Percentiles rank a stretch among this genome's conserved stretches.
Conservation (phyloP, 2,329 filamentous ascomycete species). For the Akanthomyces dipterigenus region DNA sequence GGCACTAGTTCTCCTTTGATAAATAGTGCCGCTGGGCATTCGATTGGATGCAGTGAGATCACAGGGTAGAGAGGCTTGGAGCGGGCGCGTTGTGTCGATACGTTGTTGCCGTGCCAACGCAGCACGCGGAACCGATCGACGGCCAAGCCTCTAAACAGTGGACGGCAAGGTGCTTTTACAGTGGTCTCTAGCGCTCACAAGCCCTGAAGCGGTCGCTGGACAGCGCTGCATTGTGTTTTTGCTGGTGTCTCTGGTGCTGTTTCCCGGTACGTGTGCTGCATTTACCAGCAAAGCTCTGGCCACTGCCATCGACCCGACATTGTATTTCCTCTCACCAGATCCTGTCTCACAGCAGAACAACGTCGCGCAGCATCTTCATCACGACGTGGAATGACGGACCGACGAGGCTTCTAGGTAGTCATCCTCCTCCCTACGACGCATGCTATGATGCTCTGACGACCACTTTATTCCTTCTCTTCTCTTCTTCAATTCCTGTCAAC, state of each 20-base stretch:
- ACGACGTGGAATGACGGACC: constrained; percentile 4
- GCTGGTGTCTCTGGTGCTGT: background rate
- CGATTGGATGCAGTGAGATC: background rate
- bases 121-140: constrained; percentile 4
- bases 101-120: constrained; percentile 10
- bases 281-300: no score
- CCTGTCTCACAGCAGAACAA: constrained; percentile 4
- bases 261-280: no score
- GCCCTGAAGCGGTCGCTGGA: background rate
- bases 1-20: background rate
- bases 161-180: background rate
- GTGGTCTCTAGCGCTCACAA: background rate
- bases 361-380: constrained; percentile 6
- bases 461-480: background rate
- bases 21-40: background rate
- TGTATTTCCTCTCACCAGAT: background rate
- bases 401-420: background rate
- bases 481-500: background rate
- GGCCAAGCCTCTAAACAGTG: background rate
- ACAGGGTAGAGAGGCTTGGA: background rate
- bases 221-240: background rate
- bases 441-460: constrained; percentile 12
- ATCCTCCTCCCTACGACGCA: background rate
- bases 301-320: background rate
- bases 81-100: background rate